A percentile compares a stretch with the other conserved stretches of the same genome.
Evolutionary conservation across 1,284 basidiomycete species (phyloP).

Genomic region (Spongispora temasekensis): DNA sequence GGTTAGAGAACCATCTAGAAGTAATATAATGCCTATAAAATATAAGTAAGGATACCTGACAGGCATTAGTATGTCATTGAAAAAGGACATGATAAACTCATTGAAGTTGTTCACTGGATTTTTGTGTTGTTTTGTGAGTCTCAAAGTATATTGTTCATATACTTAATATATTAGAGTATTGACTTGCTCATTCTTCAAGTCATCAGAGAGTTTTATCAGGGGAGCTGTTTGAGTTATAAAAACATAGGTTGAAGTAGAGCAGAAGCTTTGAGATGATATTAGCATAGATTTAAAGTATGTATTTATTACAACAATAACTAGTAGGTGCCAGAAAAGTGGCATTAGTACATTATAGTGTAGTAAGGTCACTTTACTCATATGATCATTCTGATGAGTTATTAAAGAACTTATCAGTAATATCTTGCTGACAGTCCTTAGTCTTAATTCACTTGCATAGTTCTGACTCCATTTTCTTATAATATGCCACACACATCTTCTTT

Average conservation of each 20-base stretch:
- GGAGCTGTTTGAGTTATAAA: no score
- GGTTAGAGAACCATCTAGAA: conserved; percentile 5
- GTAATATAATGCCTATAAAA: conserved; percentile 1
- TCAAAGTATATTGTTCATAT: no score
- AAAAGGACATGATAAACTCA: conserved; percentile 1
- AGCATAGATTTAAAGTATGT: neutral
- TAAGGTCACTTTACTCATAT: neutral
- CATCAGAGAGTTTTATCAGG: no score
- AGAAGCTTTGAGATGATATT: neutral
- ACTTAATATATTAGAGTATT: no score
- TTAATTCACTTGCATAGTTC: neutral
- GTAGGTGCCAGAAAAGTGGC: no score
- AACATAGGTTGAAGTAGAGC: neutral
- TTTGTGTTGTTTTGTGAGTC: no score
- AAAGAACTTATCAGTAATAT: neutral
- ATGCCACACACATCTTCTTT: neutral
- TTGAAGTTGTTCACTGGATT: conserved; percentile 3
- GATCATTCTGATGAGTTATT: neutral
- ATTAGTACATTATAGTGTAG: neutral
- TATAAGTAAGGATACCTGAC: neutral
- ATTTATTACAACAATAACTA: no score
- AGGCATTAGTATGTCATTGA: neutral
- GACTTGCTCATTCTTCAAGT: no score
- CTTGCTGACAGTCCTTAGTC: neutral
- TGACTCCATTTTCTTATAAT: neutral